phyloP scores from a whole-genome alignment of 2,329 filamentous ascomycete species.

The Ophiocordyceps unilateralis region DNA sequence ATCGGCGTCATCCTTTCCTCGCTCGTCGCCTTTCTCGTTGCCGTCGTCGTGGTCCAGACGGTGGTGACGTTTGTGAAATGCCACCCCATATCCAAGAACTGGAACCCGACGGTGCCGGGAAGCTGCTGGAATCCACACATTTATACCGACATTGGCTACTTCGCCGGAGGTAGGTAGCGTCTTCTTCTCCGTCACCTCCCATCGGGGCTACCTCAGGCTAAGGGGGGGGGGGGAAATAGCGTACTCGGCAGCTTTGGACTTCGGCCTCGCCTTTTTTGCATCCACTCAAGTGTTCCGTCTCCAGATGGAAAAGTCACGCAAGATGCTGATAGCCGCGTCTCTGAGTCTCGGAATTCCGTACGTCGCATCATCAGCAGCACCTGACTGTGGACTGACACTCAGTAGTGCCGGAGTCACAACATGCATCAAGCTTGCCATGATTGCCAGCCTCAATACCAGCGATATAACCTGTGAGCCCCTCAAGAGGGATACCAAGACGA shows the following conservation, averaged over 20 bases:
- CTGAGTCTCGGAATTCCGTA: background rate
- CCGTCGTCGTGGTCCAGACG: background rate
- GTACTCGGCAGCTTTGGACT: background rate
- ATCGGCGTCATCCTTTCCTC: background rate
- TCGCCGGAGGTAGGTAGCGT: background rate
- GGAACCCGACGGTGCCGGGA: background rate
- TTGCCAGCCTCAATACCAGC: background rate
- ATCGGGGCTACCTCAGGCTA: background rate
- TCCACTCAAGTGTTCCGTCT: background rate
- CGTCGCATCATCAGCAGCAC: background rate
- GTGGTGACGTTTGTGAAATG: background rate
- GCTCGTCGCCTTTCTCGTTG: background rate
- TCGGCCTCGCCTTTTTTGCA: background rate
- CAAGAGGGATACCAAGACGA: background rate
- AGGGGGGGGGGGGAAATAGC: background rate
- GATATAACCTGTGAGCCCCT: background rate
- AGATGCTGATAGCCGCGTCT: background rate
- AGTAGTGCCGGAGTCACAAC: background rate
- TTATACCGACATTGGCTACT: background rate
- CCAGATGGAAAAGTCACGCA: background rate
- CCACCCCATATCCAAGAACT: background rate
- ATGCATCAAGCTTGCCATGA: background rate
- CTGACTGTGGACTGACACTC: background rate
- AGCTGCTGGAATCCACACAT: background rate
- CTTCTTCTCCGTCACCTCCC: background rate